Evolutionary conservation across 2,329 filamentous ascomycete genomes (phyloP).

Genomic region (Teratosphaeria destructans): DNA sequence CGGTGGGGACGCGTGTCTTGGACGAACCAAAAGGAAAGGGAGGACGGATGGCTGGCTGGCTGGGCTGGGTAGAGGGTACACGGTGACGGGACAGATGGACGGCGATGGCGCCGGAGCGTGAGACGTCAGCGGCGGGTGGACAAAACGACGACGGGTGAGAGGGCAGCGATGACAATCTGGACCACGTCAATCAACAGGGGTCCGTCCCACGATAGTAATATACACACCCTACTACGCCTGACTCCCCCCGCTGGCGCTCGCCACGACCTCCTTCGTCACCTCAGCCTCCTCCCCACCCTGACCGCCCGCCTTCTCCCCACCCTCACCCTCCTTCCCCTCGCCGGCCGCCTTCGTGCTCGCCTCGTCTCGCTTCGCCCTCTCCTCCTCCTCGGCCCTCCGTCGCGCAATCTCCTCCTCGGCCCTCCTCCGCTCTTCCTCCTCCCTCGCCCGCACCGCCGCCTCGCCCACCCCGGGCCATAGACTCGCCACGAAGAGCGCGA

Average conservation of each 20-base stretch:
- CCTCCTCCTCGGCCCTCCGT: slow-evolving; percentile 16
- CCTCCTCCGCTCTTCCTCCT: slow-evolving; percentile 27
- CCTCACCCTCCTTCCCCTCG: slow-evolving; percentile 1
- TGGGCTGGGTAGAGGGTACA: too few relatives aligned
- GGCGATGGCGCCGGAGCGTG: too few relatives aligned
- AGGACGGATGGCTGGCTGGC: too few relatives aligned
- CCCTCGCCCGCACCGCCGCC: slow-evolving; percentile 46
- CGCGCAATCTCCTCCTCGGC: slow-evolving; percentile 19
- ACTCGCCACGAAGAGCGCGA: slow-evolving; percentile 53
- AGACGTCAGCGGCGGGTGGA: too few relatives aligned
- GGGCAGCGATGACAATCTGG: not conserved
- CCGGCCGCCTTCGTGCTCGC: slow-evolving; percentile 9
- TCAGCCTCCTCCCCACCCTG: not conserved
- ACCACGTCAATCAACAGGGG: not conserved
- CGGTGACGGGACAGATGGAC: too few relatives aligned
- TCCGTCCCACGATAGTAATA: not conserved
- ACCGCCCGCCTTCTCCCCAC: not conserved
- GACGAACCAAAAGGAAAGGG: too few relatives aligned
- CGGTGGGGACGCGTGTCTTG: too few relatives aligned
- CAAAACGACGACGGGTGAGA: not conserved
- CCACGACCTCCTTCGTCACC: not conserved
- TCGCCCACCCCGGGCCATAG: slow-evolving; percentile 54
- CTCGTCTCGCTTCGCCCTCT: slow-evolving; percentile 10
- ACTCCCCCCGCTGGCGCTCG: not conserved
- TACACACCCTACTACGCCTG: not conserved